Base-by-base conservation (phyloP, 2,329 filamentous ascomycete species). In the Amesomyces nigricolor region DNA sequence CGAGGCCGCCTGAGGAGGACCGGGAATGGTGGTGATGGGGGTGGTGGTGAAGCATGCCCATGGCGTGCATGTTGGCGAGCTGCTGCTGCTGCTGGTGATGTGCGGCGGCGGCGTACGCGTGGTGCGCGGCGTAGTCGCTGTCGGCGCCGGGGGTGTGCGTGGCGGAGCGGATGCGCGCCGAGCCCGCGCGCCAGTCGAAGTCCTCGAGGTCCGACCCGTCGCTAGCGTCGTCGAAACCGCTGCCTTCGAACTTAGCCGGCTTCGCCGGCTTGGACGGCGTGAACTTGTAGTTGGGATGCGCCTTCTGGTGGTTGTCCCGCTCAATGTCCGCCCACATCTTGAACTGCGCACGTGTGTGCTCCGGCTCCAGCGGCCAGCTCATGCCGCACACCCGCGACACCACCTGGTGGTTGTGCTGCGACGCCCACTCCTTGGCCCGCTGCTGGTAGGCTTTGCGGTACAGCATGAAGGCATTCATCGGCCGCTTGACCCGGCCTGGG, bases 401-500 rank as follows among this genome's bases (percentile, higher is more conserved):
- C 37, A 94, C 77, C 70, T 99, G 92, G 70, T 99, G 92, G 72
- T 97, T 96, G 70, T 94, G 92, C 65, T 94, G 85, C 13, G 82
- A 76, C 64, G 88, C 89, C 77, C 85, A 89, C 50, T 82, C 78
- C 71, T 96, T 96, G 57, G 89, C 89, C 32, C 91, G 80, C 59
- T 94, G 88, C 58, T 95, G 89, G 67, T 89, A 96, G 6, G 90
- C 89, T 62, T 94, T 96, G 42, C 94, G 87, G 70, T 99, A 99
- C 49, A 99, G 77, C 87, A 99, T 96, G 75, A 97, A 99, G 0
- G 89, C 92, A 70, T 99, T 99, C 87, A 96, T 95, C 2, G 94
- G 91, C 30, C 94, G 81, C 65, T 92, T 90, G 63, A 97, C 81
- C 68, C 91, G 91, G 26, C 88, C 88, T 2, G 76, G 76, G 37